Evolutionary conservation across 257 asterid species (phyloP), one percentile per base, ranked within the genome.

Genomic region (Ocimum tenuiflorum): DNA sequence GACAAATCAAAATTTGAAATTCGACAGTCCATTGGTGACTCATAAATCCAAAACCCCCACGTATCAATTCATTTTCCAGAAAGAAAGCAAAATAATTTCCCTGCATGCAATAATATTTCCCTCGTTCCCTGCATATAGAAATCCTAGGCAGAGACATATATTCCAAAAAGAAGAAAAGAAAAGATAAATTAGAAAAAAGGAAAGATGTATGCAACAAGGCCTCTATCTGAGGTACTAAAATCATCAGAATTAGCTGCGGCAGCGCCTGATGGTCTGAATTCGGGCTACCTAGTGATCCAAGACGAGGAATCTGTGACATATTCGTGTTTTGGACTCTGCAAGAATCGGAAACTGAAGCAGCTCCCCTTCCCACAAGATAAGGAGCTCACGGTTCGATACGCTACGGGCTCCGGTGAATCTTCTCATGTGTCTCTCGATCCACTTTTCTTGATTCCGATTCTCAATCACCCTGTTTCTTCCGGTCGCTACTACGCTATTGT

Each of bases 331-430:
- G 91, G 88, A 15, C 52, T 47, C 46, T 72, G 77, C 73, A 81
- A 79, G 87, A 81, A 77, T 6, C 43, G 62, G 17, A 68, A 57
- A 24, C 70, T 87, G 4, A 4, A 23, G 22, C 63, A 77, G 10
- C 46, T 85, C 15, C 89, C 68, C 0, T 78, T 87, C 65, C 95
- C 91, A 33, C 95, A 82, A 56, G 70, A 84, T 80, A 84, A 82
- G 68, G 73, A 79, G 55, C 57, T 82, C 47, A 58, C 75, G 0
- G 74, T 82, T 29, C 27, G 8, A 8, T 81, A 69, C 14, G 12
- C 7, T 10, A 23, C 68, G 0, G 1, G 27, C 38, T 0, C n/a
- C 1, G 82, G 75, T 0, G 55, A 79, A 7, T 38, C 45, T 8
- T 8, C 3, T 8, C 27, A 6, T 43, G 59, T 27, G 8, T 33